Conservation (phyloP, 805 yeast genomes). For the Priceomyces melissophilus region DNA sequence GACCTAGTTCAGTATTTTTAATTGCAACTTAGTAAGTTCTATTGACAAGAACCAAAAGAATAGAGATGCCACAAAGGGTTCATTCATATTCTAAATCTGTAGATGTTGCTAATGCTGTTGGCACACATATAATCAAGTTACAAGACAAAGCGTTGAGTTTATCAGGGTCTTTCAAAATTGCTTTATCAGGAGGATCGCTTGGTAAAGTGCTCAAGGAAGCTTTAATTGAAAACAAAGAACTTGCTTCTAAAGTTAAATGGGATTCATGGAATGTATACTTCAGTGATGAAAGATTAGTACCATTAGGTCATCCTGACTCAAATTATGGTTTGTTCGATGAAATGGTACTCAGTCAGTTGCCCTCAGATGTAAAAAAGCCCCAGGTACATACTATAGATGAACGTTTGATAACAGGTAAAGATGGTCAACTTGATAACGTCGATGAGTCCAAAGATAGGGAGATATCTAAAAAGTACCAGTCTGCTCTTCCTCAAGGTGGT, state of each 20-base stretch:
- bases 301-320: constrained; percentile 77
- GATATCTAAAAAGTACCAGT: constrained; percentile 63
- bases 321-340: constrained; percentile 77
- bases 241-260: constrained; percentile 55
- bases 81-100: constrained; percentile 51
- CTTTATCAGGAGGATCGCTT: constrained; percentile 89
- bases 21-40: too few species aligned
- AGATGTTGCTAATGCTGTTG: constrained; percentile 66
- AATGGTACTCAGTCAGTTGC: constrained; percentile 52
- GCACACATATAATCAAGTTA: constrained; percentile 52
- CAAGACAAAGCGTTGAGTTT: constrained; percentile 60
- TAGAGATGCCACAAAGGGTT: constrained; percentile 32
- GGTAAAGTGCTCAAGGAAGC: constrained; percentile 70
- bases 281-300: constrained; percentile 88
- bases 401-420: constrained; percentile 50
- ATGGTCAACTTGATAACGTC: constrained; percentile 42
- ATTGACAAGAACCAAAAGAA: neutral
- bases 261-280: constrained; percentile 76
- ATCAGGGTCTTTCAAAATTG: constrained; percentile 57
- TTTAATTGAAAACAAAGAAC: constrained; percentile 53
- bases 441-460: constrained; percentile 41
- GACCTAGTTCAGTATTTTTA: too few species aligned
- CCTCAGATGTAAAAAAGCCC: constrained; percentile 45
- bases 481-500: constrained; percentile 46
- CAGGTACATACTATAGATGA: constrained; percentile 65